phyloP scores from a whole-genome alignment of 2,329 filamentous ascomycete species.

The Talaromyces sp. region DNA sequence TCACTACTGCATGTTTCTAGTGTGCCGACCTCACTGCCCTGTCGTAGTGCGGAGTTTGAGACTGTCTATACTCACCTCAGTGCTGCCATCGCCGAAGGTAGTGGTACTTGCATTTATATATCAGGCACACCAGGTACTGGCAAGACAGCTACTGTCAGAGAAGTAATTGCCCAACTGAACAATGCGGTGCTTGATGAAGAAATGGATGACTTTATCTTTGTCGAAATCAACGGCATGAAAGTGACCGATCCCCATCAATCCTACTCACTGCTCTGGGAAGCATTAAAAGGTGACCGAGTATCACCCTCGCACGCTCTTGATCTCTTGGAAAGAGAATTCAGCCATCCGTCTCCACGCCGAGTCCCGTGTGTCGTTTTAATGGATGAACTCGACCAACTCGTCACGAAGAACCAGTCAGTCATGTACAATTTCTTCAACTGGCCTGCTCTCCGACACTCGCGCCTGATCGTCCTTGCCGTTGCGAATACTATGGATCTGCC shows the following conservation, averaged over 20 bases:
- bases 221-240: slow-evolving; percentile 99
- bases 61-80: slow-evolving; percentile 92
- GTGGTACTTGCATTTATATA: slow-evolving; percentile 96
- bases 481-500: slow-evolving; percentile 99
- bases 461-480: slow-evolving; percentile 92
- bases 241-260: slow-evolving; percentile 97
- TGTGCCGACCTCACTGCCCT: slow-evolving; percentile 84
- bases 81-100: slow-evolving; percentile 88
- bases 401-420: slow-evolving; percentile 97
- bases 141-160: slow-evolving; percentile 94
- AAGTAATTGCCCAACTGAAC: slow-evolving; percentile 87
- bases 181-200: slow-evolving; percentile 85
- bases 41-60: slow-evolving; percentile 86
- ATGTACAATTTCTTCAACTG: slow-evolving; percentile 99
- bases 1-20: slow-evolving; percentile 89
- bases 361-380: slow-evolving; percentile 96
- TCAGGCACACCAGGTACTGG: slow-evolving; percentile 97
- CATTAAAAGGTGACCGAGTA: slow-evolving; percentile 86
- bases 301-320: slow-evolving; percentile 89
- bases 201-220: slow-evolving; percentile 96
- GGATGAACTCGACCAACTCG: slow-evolving; percentile 96
- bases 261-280: slow-evolving; percentile 93
- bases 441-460: slow-evolving; percentile 86
- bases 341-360: slow-evolving; percentile 80
- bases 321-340: slow-evolving; percentile 88